These are phyloP conservation scores for Knoxdaviesia capensis DNA, from an alignment of 2,329 filamentous ascomycete genomes.

Conservation along the genomic window DNA sequence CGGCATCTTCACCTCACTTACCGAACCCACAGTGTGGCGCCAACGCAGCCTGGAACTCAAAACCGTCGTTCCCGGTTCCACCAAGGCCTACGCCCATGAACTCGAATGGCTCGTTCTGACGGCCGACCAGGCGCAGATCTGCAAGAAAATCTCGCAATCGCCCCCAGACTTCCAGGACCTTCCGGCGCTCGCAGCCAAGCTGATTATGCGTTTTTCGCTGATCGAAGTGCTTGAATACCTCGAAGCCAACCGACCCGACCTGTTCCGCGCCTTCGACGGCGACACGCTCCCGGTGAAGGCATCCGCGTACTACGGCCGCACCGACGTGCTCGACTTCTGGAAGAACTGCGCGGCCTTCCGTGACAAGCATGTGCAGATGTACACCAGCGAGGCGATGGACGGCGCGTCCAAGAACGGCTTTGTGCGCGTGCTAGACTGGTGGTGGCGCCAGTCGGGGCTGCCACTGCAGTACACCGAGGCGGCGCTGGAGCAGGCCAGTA, in stretches of 20 bases:
- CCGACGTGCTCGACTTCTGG: constrained; percentile 83
- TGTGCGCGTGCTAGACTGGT: constrained; percentile 75
- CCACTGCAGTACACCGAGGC: constrained; percentile 70
- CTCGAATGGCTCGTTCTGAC: constrained; percentile 74
- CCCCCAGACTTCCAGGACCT: constrained; percentile 50
- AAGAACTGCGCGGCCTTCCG: constrained; percentile 62
- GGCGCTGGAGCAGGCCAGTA: constrained; percentile 72
- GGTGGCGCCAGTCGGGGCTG: constrained; percentile 60
- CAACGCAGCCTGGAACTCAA: constrained; percentile 24
- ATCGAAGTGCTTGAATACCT: constrained; percentile 55
- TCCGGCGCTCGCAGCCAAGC: constrained; percentile 63
- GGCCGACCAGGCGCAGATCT: constrained; percentile 48
- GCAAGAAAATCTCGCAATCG: constrained; percentile 50
- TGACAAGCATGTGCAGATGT: constrained; percentile 47
- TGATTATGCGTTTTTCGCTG: constrained; percentile 82
- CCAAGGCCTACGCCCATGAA: constrained; percentile 51
- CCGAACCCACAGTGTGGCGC: constrained; percentile 51
- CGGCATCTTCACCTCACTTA: constrained; percentile 59
- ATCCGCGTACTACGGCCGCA: constrained; percentile 67
- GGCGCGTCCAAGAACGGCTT: constrained; percentile 74
- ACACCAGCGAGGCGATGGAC: constrained; percentile 68
- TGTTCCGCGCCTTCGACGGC: constrained; percentile 73
- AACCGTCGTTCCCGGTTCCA: constrained; percentile 11
- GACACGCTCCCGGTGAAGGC: constrained; percentile 75
- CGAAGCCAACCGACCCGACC: constrained; percentile 40